Evolutionary conservation across 345 rosid species (phyloP), one percentile per base, ranked within the genome.

Genomic region (Melaleuca alternifolia): DNA sequence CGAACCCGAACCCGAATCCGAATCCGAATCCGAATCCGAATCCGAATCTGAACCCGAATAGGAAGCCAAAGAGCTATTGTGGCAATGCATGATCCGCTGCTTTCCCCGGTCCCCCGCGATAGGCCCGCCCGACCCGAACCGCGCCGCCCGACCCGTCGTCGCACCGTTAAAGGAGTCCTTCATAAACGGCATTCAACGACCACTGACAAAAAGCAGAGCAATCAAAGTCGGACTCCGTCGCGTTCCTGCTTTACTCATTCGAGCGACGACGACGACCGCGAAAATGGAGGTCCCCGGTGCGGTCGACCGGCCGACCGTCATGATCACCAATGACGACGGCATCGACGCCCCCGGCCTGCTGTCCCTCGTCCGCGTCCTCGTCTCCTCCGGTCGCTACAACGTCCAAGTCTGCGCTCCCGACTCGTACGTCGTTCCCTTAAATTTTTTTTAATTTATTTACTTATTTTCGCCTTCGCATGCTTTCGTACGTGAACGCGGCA

Each of bases 261-360:
- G 79, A 71, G 10, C 79, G 41, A 4, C 41, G 48, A 10, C 23
- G 48, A 33, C 79, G 26, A 1, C 54, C 10, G 28, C 44, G 41
- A 20, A 50, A 62, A 85, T 85, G 86, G 82, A 61, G 41, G 51
- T 13, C 48, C 33, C 61, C n/a, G 15, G 46, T 41, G 37, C 18
- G 30, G 50, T 28, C 51, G 86, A 84, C 44, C 86, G 84, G 16
- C 89, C 81, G 57, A 87, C 89, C 51, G 86, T 96, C 51, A 53
- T 97, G 96, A 88, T 97, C 87, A 96, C 98, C 23, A 97, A 96
- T 92, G 98, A 97, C 90, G 98, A 97, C 90, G 99, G 99, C 8
- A 96, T 97, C 57, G 97, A 96, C 88, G 99, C 98, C 2, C 95
- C 98, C 10, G 98, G 99, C 48, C 88, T 97, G n/a, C 92, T 89